Conservation (phyloP, 257 asterid genomes). For the Ilex asprella region DNA sequence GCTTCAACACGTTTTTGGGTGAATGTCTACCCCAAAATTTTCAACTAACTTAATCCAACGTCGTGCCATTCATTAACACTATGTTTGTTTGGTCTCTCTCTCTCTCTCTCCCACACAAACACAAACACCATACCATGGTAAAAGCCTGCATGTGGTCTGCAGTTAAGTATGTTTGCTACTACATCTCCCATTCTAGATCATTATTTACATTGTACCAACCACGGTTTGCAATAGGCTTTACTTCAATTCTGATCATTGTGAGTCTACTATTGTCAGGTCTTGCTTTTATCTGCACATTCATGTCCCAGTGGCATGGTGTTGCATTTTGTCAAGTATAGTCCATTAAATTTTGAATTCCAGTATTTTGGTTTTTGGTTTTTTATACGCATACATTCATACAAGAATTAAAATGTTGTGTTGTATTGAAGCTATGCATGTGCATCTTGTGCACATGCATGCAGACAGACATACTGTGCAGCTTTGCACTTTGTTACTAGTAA, state of each 20-base stretch:
- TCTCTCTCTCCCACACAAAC: background rate
- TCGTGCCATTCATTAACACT: no score
- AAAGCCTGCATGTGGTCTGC: conserved; percentile 68
- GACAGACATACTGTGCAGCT: no score
- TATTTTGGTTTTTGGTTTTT: no score
- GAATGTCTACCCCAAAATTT: conserved; percentile 24
- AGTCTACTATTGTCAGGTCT: conserved; percentile 24
- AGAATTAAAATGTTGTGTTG: no score
- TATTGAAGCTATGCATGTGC: no score
- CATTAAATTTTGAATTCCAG: no score
- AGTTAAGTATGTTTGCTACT: conserved; percentile 83
- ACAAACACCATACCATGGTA: background rate
- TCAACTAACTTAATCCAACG: no score
- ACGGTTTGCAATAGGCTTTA: conserved; percentile 94
- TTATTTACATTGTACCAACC: conserved; percentile 63
- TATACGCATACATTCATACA: no score
- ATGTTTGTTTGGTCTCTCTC: background rate
- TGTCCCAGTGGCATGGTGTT: no score
- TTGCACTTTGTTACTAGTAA: no score
- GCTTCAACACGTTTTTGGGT: conserved; percentile 98
- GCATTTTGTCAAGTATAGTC: no score
- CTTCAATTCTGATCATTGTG: conserved; percentile 92
- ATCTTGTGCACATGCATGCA: no score
- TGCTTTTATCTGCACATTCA: background rate
- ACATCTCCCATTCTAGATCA: conserved; percentile 78